Base-by-base conservation (phyloP, 2,329 filamentous ascomycete species). In the Phialophora verrucosa region DNA sequence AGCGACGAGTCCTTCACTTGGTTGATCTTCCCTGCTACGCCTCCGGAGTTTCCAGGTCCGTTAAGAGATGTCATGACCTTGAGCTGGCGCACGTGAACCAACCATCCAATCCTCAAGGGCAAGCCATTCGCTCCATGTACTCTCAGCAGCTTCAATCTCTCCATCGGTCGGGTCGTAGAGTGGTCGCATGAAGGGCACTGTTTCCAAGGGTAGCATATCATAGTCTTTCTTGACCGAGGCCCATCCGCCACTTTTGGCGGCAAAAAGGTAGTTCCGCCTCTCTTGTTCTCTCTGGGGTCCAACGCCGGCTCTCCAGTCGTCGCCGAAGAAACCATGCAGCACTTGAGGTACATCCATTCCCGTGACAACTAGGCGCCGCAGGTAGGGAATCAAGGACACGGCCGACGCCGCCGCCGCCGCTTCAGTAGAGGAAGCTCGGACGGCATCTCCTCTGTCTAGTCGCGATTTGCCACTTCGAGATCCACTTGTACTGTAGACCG, bases 21-120 rank as follows among this genome's bases (percentile, higher is more conserved):
- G 3, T 44, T 20, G 38, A 44, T n/a, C 14, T n/a, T n/a, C 38
- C 14, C 10, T 44, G 38, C 38, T n/a, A 44, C 38, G 17, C 17
- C 14, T 23, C 17, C 20, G 20, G 11, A 23, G 14, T 23, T 2
- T 27, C 27, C 8, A 27, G 27, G 53, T 31, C 31, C 1, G 27
- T 20, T 25, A 54, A 27, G 59, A 27, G 31, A 61, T 53, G 23
- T 51, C 47, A 54, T 53, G 10, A 25, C 32, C 25, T 51, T 59
- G 50, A 38, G 54, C 66, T 51, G 90, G 91, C 35, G 90, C 89
- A 68, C 91, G 83, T 1, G 91, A 91, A 1, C 93, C 93, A n/a
- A 97, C 82, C 93, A 97, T 96, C 94, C 94, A 98, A 78, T 97
- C 94, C 78, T 97, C 92, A 92, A 97, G 96, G 12, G 92, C 92